Conservation (phyloP, 2,329 filamentous ascomycete genomes). For the Penicillium sp. region DNA sequence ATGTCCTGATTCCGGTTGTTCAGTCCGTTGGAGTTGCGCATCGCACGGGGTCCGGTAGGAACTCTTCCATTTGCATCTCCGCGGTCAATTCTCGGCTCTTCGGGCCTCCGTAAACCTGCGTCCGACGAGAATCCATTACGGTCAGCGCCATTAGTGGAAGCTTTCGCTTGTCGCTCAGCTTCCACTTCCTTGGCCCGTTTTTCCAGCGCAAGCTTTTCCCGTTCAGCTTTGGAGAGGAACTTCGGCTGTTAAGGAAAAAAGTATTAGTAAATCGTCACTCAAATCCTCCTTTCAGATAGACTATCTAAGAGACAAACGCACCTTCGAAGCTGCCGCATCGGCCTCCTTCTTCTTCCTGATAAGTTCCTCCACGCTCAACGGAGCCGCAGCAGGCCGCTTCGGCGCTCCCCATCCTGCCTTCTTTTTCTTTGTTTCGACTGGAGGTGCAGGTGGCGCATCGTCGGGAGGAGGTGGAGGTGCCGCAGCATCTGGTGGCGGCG, state of each 20-base stretch:
- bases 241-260: slow-evolving; percentile 55
- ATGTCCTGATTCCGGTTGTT: slow-evolving; percentile 45
- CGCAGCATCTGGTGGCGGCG: slow-evolving; percentile 37
- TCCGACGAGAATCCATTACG: slow-evolving; percentile 20
- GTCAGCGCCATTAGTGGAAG: slow-evolving; percentile 27
- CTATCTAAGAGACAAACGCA: slow-evolving; percentile 32
- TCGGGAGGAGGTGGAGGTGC: slow-evolving; percentile 43
- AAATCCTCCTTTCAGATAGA: neutral
- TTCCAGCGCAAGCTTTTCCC: slow-evolving; percentile 74
- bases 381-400: slow-evolving; percentile 41
- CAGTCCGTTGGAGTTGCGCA: slow-evolving; percentile 31
- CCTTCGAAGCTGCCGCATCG: slow-evolving; percentile 75
- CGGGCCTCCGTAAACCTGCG: slow-evolving; percentile 12
- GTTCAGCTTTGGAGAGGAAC: slow-evolving; percentile 77
- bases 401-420: slow-evolving; percentile 50
- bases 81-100: slow-evolving; percentile 20
- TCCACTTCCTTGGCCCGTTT: slow-evolving; percentile 69
- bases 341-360: slow-evolving; percentile 79
- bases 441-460: slow-evolving; percentile 44
- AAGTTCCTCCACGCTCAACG: slow-evolving; percentile 80
- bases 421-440: slow-evolving; percentile 40
- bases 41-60: slow-evolving; percentile 69
- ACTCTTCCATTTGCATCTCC: slow-evolving; percentile 9
- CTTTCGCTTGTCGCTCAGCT: slow-evolving; percentile 52
- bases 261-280: slow-evolving; percentile 10